phyloP scores from a whole-genome alignment of 441 rosid species.

The Dalechampia spathulata region DNA sequence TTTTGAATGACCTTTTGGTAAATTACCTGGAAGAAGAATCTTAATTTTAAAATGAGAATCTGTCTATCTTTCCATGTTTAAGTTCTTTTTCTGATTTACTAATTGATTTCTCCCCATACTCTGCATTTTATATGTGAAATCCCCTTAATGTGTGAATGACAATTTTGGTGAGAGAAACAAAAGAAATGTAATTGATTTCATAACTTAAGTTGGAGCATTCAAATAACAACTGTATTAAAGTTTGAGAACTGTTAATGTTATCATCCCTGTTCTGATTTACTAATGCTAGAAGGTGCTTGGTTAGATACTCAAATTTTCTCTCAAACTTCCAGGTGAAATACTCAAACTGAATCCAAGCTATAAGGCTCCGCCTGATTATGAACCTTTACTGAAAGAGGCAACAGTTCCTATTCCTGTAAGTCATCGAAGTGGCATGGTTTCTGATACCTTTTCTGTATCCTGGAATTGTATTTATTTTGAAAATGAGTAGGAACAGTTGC shows the following conservation, averaged over 20 bases:
- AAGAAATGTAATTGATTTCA: not conserved
- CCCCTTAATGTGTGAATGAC: not conserved
- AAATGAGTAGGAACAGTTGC: no score
- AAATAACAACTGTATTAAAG: not conserved
- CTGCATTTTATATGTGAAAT: not conserved
- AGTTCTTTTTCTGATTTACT: not conserved
- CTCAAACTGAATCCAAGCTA: constrained; percentile 71
- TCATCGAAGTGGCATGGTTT: not conserved
- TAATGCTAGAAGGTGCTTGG: constrained; percentile 3
- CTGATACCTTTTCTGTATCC: no score
- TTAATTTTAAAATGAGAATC: no score
- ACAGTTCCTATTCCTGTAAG: constrained; percentile 72
- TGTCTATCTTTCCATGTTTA: no score
- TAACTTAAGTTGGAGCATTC: not conserved
- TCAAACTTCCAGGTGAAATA: constrained; percentile 60
- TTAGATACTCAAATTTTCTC: constrained; percentile 1
- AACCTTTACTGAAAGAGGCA: constrained; percentile 75
- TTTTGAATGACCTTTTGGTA: no score
- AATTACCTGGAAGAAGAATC: no score
- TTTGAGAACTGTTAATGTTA: not conserved
- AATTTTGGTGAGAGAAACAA: not conserved
- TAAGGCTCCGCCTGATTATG: constrained; percentile 78
- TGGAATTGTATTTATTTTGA: no score
- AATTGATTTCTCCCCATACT: no score
- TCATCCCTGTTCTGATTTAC: not conserved